Evolutionary conservation across 2,329 filamentous ascomycete genomes (phyloP), one percentile per base, ranked within the genome.

Genomic region (Penicillium olsonii): DNA sequence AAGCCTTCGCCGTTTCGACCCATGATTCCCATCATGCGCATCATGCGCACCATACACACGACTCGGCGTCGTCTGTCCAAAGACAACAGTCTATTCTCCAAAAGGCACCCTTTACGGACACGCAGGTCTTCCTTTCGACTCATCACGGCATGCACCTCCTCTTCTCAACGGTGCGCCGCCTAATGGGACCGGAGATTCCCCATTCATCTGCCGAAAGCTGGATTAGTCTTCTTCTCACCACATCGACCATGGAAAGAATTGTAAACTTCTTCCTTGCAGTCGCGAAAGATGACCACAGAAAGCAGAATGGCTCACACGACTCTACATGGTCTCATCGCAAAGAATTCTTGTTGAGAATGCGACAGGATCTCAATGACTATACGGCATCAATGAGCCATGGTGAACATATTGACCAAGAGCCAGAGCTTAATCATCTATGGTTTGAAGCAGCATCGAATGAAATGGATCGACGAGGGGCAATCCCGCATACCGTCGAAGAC

Each of bases 311-410:
- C 5, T 29, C 31, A 9, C 52, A 51, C 20, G 12, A 35, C 15
- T 57, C 48, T 3, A 50, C 45, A 14, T 64, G 61, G 62, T 58
- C 58, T 8, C 53, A 50, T 43, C 55, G 54, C 6, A 57, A 54
- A 22, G 57, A 65, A 17, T 65, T 64, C 24, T 24, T 65, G 42
- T 59, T 55, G 59, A 50, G 49, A 10, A 65, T 65, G 63, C 59
- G 60, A 11, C 37, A 46, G 4, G 62, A 64, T 35, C 41, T 59
- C 29, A 52, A 50, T 1, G 56, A 62, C 11, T 62, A 57, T 12
- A 42, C 59, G 19, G 52, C 50, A 10, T 47, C 47, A 17, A 20
- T 46, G 5, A 18, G 22, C 2, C 22, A 47, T 20, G 20, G 17
- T 5, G 18, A 46, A 31, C 7, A 17, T 18, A 14, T 35, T 5